Base-by-base conservation (phyloP, 495 filamentous ascomycete genomes). In the Penicillium verhagenii region DNA sequence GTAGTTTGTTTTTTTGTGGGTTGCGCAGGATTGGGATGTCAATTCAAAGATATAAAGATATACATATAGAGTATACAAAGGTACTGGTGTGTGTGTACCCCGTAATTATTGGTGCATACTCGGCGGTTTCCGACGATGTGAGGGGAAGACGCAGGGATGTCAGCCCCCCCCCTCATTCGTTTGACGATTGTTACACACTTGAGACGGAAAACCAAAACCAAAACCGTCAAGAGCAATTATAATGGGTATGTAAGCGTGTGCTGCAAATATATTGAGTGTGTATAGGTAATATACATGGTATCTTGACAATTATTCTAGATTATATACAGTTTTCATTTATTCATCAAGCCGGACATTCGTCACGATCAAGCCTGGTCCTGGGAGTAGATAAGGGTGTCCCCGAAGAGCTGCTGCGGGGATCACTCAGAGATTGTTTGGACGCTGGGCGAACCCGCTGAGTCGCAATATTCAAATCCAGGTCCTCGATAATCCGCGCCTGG, bases 51-150 rank as follows among this genome's bases (percentile, higher is more conserved):
- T n/a, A n/a, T n/a, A n/a, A n/a, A n/a, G n/a, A n/a, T n/a, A n/a
- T n/a, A n/a, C n/a, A n/a, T n/a, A n/a, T n/a, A n/a, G n/a, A n/a
- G n/a, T n/a, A n/a, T n/a, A n/a, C n/a, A n/a, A n/a, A n/a, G n/a
- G n/a, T n/a, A n/a, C n/a, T n/a, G n/a, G n/a, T n/a, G n/a, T n/a
- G n/a, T n/a, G n/a, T n/a, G n/a, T n/a, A n/a, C n/a, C n/a, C n/a
- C n/a, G n/a, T n/a, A n/a, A n/a, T 18, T 48, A 20, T 16, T 11
- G 26, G 16, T 48, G 26, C 11, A 39, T 31, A 20, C 19, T 13
- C 60, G 60, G 63, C 60, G 60, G 57, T 14, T 16, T 64, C 60
- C 60, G 57, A 60, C 55, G 60, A 60, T 52, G 60, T 33, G 31
- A 44, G 28, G 59, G 52, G 59, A 46, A 55, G 3, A 5, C 6